Base-by-base conservation (phyloP, 148 eudicot genomes). In the Polygonum maritimum region DNA sequence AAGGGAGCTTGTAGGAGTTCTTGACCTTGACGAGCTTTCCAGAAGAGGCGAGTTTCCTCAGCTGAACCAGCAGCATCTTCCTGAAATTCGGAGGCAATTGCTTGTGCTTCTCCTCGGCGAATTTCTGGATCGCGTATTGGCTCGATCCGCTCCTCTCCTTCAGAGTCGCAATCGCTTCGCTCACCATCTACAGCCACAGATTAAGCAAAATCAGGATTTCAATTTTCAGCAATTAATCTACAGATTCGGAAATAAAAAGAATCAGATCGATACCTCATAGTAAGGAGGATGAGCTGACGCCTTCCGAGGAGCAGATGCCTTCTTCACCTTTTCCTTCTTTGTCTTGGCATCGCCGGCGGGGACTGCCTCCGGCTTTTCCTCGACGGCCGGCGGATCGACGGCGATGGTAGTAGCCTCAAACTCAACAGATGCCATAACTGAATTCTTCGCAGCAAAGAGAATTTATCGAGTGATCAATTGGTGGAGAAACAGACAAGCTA, bases 21-120 rank as follows among this genome's bases (percentile, higher is more conserved):
- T 83, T 83, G 47, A 83, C 81, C 76, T 78, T 83, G 3, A 79
- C 81, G 13, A 83, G 83, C 78, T 83, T 81, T 0, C 79, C 83
- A 36, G 72, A 69, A 33, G 81, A 74, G 4, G 73, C 83, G 10
- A 74, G 40, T 41, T 71, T 81, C 83, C 78, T 83, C 47, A 83
- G 44, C 26, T 76, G 78, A 35, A 15, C 36, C 22, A 79, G 69
- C 55, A 83, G 47, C 19, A 81, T 0, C 69, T 78, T 81, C 73
- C 79, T 78, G 71, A 83, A 81, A 19, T 51, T 78, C 6, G 76
- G 18, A 0, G 86, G 83, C 21, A 83, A 71, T 6, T 83, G 4
- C 76, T 80, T 78, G 52, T 83, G 81, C 73, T 83, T 83, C 15
- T 78, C 78, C 58, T 78, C 86, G 2, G 74, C 48, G 48, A 78